phyloP scores from a whole-genome alignment of 2,329 filamentous ascomycete genomes.

The Coniella lustricola region DNA sequence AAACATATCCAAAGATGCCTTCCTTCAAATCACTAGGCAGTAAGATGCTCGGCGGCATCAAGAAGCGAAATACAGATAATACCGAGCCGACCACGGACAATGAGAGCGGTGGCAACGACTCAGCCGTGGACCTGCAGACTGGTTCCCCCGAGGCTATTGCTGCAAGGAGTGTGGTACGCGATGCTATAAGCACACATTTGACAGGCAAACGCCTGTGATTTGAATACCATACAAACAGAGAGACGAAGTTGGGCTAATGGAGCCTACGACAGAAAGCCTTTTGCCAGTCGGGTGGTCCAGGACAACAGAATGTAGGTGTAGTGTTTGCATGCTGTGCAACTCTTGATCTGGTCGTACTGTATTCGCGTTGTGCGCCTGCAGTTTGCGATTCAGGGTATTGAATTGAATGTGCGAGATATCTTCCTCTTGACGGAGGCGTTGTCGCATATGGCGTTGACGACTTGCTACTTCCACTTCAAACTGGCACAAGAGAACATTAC shows the following conservation, averaged over 20 bases:
- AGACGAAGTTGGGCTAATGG: slow-evolving; percentile 16
- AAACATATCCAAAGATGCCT: slow-evolving; percentile 14
- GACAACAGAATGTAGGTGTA: slow-evolving; percentile 44
- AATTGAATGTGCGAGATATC: too few relatives aligned
- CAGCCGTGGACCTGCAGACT: slow-evolving; percentile 27
- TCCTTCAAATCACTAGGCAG: slow-evolving; percentile 47
- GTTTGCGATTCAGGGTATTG: too few relatives aligned
- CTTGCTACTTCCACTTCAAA: neutral
- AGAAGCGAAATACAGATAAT: slow-evolving; percentile 28
- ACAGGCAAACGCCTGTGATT: slow-evolving; percentile 13
- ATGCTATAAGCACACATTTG: too few relatives aligned
- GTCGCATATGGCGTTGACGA: too few relatives aligned
- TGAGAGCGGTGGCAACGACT: slow-evolving; percentile 8
- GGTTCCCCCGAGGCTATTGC: slow-evolving; percentile 64
- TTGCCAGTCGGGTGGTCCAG: slow-evolving; percentile 65
- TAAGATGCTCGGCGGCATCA: slow-evolving; percentile 50
- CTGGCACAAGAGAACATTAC: neutral
- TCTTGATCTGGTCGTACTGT: too few relatives aligned
- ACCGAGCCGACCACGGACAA: slow-evolving; percentile 1
- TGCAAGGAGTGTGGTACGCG: slow-evolving; percentile 56
- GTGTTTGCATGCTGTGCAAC: neutral
- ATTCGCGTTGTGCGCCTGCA: too few relatives aligned
- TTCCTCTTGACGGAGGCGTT: too few relatives aligned
- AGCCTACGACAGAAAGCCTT: slow-evolving; percentile 57
- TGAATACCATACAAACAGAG: slow-evolving; percentile 7